Conservation (phyloP, 2,329 filamentous ascomycete species). For the Diaporthe longicolla region DNA sequence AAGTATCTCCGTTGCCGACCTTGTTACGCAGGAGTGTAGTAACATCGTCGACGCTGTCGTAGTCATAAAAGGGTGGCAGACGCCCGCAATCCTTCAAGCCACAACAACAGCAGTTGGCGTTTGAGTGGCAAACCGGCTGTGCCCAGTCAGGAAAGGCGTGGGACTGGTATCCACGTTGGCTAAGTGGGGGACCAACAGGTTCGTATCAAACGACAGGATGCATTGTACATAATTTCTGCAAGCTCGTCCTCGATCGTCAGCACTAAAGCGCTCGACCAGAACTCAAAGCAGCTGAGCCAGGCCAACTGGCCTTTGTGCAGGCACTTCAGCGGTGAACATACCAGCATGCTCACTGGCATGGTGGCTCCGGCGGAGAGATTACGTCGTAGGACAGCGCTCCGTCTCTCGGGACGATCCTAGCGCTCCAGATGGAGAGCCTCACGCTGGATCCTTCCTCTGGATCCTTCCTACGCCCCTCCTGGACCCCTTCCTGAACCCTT, state of each 20-base stretch:
- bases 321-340: too few relatives aligned
- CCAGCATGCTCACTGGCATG: too few relatives aligned
- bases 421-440: too few relatives aligned
- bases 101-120: not conserved
- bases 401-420: too few relatives aligned
- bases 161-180: not conserved
- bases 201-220: not conserved
- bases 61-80: slow-evolving; percentile 13
- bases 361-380: too few relatives aligned
- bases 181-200: not conserved
- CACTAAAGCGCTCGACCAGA: too few relatives aligned
- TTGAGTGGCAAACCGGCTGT: not conserved
- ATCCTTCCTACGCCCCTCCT: not conserved
- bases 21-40: slow-evolving; percentile 32
- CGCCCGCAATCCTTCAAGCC: not conserved
- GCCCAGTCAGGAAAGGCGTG: not conserved
- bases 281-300: too few relatives aligned
- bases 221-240: not conserved
- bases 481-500: not conserved
- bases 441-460: not conserved
- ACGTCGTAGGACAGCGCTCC: too few relatives aligned
- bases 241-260: too few relatives aligned
- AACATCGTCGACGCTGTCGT: not conserved
- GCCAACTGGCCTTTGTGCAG: too few relatives aligned
- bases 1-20: slow-evolving; percentile 14